phyloP scores from a whole-genome alignment of 768 basidiomycete species.

The Lactarius vividus region DNA sequence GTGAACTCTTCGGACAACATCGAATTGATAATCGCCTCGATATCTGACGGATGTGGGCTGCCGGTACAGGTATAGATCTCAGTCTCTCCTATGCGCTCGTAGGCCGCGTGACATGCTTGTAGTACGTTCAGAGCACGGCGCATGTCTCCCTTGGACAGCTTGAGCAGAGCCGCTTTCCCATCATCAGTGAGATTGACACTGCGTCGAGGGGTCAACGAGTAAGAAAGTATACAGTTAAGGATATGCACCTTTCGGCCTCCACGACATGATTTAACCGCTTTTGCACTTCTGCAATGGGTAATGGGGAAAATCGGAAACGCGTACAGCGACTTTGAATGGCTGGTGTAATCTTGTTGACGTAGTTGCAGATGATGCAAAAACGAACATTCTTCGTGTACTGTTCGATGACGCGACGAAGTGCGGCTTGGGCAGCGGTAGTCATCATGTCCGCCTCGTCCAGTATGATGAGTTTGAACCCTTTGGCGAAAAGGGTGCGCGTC shows the following conservation, averaged over 20 bases:
- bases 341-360: constrained; percentile 98
- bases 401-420: constrained; percentile 94
- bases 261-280: constrained; percentile 76
- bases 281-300: constrained; percentile 83
- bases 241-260: constrained; percentile 72
- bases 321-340: constrained; percentile 99
- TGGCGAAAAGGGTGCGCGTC: constrained; percentile 86
- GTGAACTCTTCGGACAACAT: constrained; percentile 98
- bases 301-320: constrained; percentile 92
- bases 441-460: constrained; percentile 99
- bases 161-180: constrained; percentile 85
- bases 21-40: constrained; percentile 87
- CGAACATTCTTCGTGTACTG: constrained; percentile 98
- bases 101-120: constrained; percentile 98
- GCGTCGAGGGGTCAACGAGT: constrained; percentile 10
- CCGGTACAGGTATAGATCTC: constrained; percentile 98
- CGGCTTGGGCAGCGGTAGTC: constrained; percentile 96
- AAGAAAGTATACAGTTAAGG: not conserved
- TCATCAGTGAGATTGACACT: constrained; percentile 87
- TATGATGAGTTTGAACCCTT: constrained; percentile 96
- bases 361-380: constrained; percentile 99
- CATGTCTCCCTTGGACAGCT: constrained; percentile 98
- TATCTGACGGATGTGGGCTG: constrained; percentile 92
- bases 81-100: constrained; percentile 81
- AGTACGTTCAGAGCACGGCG: constrained; percentile 92